phyloP scores from a whole-genome alignment of 148 eudicot species.

The Cornus controversa region DNA sequence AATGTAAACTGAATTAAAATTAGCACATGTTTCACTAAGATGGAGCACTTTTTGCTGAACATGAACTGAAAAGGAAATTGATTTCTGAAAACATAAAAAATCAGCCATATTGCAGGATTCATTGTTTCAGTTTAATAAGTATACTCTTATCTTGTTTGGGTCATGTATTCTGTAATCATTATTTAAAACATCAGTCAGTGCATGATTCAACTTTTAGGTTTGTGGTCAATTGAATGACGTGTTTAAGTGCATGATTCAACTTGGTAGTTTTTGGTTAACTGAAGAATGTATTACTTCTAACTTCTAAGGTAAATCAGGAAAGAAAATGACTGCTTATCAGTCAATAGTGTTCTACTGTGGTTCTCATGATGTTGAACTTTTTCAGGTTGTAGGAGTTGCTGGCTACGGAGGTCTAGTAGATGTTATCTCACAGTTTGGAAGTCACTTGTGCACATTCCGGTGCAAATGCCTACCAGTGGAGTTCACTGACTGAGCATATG shows the following conservation, averaged over 20 bases:
- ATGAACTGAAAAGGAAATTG: too few relatives aligned
- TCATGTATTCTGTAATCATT: background rate
- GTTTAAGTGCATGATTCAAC: background rate
- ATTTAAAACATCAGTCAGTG: too few relatives aligned
- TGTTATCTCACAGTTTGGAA: slow-evolving; percentile 82
- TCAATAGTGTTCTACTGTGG: background rate
- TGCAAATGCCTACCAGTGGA: slow-evolving; percentile 38
- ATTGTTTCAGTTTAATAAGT: background rate
- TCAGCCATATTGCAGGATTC: background rate
- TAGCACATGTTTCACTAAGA: background rate
- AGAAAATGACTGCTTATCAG: background rate
- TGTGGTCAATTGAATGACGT: background rate
- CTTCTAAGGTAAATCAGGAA: too few relatives aligned
- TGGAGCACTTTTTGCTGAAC: background rate
- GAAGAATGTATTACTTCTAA: too few relatives aligned
- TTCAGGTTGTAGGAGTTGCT: slow-evolving; percentile 79
- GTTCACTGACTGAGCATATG: background rate
- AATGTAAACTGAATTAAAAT: background rate
- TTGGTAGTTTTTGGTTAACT: background rate
- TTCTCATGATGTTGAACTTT: slow-evolving; percentile 1
- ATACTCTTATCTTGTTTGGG: background rate
- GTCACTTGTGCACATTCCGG: slow-evolving; percentile 81
- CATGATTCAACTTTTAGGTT: background rate
- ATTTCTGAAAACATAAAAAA: too few relatives aligned
- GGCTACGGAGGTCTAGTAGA: slow-evolving; percentile 91